Evolutionary conservation across 768 basidiomycete genomes (phyloP), one percentile per base, ranked within the genome.

Genomic region (Royoungia palumana): DNA sequence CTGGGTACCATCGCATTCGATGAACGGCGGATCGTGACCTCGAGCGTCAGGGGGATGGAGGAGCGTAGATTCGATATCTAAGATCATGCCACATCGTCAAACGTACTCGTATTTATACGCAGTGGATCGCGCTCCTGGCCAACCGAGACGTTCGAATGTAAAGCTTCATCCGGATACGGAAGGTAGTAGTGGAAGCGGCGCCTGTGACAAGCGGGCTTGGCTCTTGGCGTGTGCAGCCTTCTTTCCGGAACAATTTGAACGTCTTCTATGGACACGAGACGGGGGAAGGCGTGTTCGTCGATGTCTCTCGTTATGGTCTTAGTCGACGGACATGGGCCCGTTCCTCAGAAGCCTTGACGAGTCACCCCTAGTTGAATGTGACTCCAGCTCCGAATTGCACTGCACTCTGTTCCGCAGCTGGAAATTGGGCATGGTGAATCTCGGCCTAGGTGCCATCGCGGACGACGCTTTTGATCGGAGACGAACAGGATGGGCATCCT

Each of bases 1-100:
- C 28, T 64, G 50, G 77, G 81, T 7, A 75, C 75, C 5, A 74
- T 89, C 37, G 76, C 74, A 21, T 90, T 90, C 62, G 88, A 90
- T 58, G 88, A 89, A 51, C 76, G 85, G 59, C 71, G 81, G 58
- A 87, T 89, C 46, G 75, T 89, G 52, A 85, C 67, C 19, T 66
- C 70, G 25, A 62, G 65, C 19, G 51, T 56, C 8, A 55, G 57
- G 37, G 69, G 67, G 32, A 49, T 67, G 32, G 70, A 69, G 46
- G 66, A 69, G 12, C 63, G 69, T 35, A 56, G 67, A 41, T 69
- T 69, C 27, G 69, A 71, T 51, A 48, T 71, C n/a, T 69, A 63
- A 51, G 22, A 34, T 6, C 28, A n/a, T 34, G 9, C 27, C 20
- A 17, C 41, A 40, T 46, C 17, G 27, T 49, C 28, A 24, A 45